phyloP scores from a whole-genome alignment of 495 filamentous ascomycete species.

The Cryomyces minteri region DNA sequence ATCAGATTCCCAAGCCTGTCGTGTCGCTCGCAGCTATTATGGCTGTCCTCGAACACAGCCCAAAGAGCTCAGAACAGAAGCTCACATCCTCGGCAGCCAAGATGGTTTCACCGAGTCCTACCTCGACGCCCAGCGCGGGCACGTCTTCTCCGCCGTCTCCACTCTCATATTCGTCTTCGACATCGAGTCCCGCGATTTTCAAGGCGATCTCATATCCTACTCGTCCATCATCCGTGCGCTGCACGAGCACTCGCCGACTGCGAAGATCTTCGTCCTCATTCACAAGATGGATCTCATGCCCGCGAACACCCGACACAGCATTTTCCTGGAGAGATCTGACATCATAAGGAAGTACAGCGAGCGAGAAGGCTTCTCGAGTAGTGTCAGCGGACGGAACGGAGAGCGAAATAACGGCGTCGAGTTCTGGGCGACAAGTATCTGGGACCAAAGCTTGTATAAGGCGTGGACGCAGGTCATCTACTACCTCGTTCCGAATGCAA shows the following conservation, averaged over 20 bases:
- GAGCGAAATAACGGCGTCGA: conserved; percentile 24
- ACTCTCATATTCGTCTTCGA: conserved; percentile 99
- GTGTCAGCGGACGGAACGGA: no score
- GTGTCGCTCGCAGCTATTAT: no score
- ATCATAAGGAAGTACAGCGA: conserved; percentile 59
- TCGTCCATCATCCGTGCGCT: conserved; percentile 70
- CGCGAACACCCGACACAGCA: conserved; percentile 48
- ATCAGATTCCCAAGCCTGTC: no score
- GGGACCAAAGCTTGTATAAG: conserved; percentile 96
- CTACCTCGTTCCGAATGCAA: conserved; percentile 80
- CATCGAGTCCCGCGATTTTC: conserved; percentile 85
- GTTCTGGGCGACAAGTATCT: conserved; percentile 86
- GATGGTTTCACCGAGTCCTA: conserved; percentile 98
- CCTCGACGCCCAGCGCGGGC: conserved; percentile 76
- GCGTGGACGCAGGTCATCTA: conserved; percentile 97
- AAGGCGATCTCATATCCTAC: conserved; percentile 79
- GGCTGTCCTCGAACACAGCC: background rate
- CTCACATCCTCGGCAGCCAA: conserved; percentile 36
- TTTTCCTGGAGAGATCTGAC: conserved; percentile 61
- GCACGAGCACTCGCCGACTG: conserved; percentile 62
- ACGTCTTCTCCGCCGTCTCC: conserved; percentile 91
- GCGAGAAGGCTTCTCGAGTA: conserved; percentile 26
- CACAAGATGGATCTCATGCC: conserved; percentile 99
- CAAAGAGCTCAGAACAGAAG: background rate
- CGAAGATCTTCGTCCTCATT: conserved; percentile 79